These are phyloP conservation scores for Ceratorhiza oryzae-sativae DNA, from an alignment of 1,284 basidiomycete genomes.

Conservation along the genomic window DNA sequence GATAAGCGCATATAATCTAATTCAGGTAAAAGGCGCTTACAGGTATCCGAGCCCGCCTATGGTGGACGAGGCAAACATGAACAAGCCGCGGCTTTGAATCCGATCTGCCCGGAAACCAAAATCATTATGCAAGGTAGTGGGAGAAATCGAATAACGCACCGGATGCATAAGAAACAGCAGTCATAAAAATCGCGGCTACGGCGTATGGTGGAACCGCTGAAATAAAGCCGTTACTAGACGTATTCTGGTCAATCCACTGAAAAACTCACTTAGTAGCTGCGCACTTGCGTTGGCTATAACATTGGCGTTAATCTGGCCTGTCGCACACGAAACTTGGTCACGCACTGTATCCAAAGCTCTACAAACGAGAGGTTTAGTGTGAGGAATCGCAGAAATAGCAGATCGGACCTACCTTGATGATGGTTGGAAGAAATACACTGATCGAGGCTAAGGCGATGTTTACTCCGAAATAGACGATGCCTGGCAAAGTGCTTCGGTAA, in stretches of 20 bases:
- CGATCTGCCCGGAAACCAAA: slow-evolving; percentile 55
- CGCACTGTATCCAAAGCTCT: slow-evolving; percentile 67
- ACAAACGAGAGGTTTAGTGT: neutral
- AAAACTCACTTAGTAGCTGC: slow-evolving; percentile 60
- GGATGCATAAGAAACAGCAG: slow-evolving; percentile 68
- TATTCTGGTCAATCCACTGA: slow-evolving; percentile 46
- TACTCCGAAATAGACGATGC: slow-evolving; percentile 77
- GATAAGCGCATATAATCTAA: too few relatives aligned
- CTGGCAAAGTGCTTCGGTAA: slow-evolving; percentile 43
- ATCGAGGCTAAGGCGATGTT: slow-evolving; percentile 82
- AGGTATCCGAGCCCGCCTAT: slow-evolving; percentile 71
- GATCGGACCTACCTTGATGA: slow-evolving; percentile 58
- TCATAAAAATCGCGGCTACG: slow-evolving; percentile 70
- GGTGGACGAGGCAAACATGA: slow-evolving; percentile 58
- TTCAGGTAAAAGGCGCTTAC: slow-evolving; percentile 51
- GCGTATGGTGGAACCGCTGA: slow-evolving; percentile 79
- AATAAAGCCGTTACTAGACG: slow-evolving; percentile 43
- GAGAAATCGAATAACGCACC: neutral
- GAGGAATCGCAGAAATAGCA: neutral
- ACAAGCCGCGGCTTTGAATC: slow-evolving; percentile 71
- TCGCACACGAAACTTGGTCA: slow-evolving; percentile 18
- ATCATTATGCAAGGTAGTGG: neutral
- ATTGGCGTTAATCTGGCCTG: slow-evolving; percentile 23
- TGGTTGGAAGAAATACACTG: slow-evolving; percentile 85
- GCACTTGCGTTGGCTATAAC: slow-evolving; percentile 60